A percentile compares a stretch with the other conserved stretches of the same genome.
Evolutionary conservation across 2,329 filamentous ascomycete genomes (phyloP).

Genomic region (Paecilomyces sp.): DNA sequence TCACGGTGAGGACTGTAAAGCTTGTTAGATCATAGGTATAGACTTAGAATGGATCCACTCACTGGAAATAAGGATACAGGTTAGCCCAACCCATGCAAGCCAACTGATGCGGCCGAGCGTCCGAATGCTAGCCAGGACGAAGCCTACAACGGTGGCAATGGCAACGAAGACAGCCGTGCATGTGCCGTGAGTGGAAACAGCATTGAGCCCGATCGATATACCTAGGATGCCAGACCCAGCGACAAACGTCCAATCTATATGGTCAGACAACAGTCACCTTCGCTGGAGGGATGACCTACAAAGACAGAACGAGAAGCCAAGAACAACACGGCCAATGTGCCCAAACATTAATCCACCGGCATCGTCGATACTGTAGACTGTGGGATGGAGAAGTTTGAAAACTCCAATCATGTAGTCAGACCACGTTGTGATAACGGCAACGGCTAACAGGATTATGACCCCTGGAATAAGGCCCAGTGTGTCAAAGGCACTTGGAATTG

Average conservation of each 20-base stretch:
- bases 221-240: slow-evolving; percentile 37
- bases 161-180: slow-evolving; percentile 19
- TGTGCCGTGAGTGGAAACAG: slow-evolving; percentile 31
- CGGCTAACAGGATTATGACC: slow-evolving; percentile 35
- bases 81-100: slow-evolving; percentile 23
- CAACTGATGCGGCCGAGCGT: slow-evolving; percentile 26
- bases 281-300: slow-evolving; percentile 1
- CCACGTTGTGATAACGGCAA: slow-evolving; percentile 43
- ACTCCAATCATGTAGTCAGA: slow-evolving; percentile 40
- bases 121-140: slow-evolving; percentile 23
- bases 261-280: neutral
- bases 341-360: slow-evolving; percentile 50
- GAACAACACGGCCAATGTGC: slow-evolving; percentile 43
- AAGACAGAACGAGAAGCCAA: slow-evolving; percentile 19
- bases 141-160: slow-evolving; percentile 15
- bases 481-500: slow-evolving; percentile 41
- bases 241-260: slow-evolving; percentile 27
- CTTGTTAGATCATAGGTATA: neutral
- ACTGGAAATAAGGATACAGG: neutral
- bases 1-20: neutral
- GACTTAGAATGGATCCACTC: neutral
- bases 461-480: slow-evolving; percentile 43
- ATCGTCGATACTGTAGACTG: slow-evolving; percentile 40
- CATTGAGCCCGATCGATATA: slow-evolving; percentile 36
- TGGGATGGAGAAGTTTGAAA: slow-evolving; percentile 48